A percentile compares a stretch with the other conserved stretches of the same genome.
phyloP scores from a whole-genome alignment of 2,329 filamentous ascomycete species.

The Magnaporthales sp. region DNA sequence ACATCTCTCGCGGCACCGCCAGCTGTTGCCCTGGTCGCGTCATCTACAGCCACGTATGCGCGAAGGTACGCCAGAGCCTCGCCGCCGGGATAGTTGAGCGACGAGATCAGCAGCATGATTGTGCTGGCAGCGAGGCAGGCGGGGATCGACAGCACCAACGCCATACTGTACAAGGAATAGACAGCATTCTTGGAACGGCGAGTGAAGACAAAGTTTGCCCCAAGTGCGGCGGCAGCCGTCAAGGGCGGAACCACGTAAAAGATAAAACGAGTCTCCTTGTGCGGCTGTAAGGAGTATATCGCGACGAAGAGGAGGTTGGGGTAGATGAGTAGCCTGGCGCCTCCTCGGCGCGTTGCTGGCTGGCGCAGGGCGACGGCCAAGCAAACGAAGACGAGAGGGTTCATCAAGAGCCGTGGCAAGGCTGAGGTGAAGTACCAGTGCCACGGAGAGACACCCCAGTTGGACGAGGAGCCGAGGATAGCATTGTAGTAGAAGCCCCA shows the following conservation, averaged over 20 bases:
- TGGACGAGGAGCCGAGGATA: constrained; percentile 68
- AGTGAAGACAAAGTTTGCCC: constrained; percentile 61
- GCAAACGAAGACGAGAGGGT: constrained; percentile 56
- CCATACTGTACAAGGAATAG: constrained; percentile 44
- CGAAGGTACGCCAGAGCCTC: constrained; percentile 58
- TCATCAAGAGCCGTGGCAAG: constrained; percentile 74
- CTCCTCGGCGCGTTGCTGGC: constrained; percentile 30
- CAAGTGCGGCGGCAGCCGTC: constrained; percentile 67
- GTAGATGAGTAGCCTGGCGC: constrained; percentile 42
- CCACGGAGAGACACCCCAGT: constrained; percentile 84
- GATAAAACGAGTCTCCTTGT: constrained; percentile 95
- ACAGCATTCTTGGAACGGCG: constrained; percentile 53
- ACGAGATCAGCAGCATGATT: constrained; percentile 67
- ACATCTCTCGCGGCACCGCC: constrained; percentile 14
- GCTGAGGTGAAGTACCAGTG: constrained; percentile 79
- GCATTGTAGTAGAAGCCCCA: constrained; percentile 88
- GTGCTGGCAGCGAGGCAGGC: constrained; percentile 51
- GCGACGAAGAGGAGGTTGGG: constrained; percentile 66
- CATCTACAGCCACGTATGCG: constrained; percentile 21
- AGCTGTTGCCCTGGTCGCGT: constrained; percentile 18
- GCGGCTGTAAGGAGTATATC: constrained; percentile 80
- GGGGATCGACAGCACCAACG: constrained; percentile 51
- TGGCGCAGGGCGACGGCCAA: constrained; percentile 44
- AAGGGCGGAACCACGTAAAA: constrained; percentile 78
- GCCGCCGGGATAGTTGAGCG: constrained; percentile 89